Evolutionary conservation across 2,329 filamentous ascomycete genomes (phyloP).

Genomic region (Aspergillus spinulosporus): DNA sequence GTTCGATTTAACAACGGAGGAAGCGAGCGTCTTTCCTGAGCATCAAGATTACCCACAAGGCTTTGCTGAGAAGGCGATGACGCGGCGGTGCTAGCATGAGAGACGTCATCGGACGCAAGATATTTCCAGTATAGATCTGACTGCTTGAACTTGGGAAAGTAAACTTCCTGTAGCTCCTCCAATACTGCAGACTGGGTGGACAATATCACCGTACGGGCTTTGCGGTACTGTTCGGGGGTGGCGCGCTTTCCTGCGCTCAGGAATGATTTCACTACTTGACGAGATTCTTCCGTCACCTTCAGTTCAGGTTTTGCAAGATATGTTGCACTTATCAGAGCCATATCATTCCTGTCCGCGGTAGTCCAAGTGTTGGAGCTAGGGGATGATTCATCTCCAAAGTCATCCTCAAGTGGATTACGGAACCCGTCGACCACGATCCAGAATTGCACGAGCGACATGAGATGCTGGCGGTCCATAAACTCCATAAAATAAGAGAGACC

Average conservation of each 20-base stretch:
- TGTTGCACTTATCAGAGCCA: constrained; percentile 86
- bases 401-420: constrained; percentile 87
- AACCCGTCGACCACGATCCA: constrained; percentile 98
- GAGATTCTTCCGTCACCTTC: constrained; percentile 69
- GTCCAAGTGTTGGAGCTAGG: constrained; percentile 69
- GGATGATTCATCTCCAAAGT: constrained; percentile 69
- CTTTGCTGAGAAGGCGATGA: constrained; percentile 21
- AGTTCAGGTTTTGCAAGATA: constrained; percentile 83
- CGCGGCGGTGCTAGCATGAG: constrained; percentile 25
- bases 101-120: constrained; percentile 76
- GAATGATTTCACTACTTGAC: constrained; percentile 71
- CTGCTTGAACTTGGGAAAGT: constrained; percentile 84
- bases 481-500: constrained; percentile 99
- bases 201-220: constrained; percentile 77
- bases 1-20: constrained; percentile 50
- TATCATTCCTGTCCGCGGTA: constrained; percentile 79
- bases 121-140: constrained; percentile 97
- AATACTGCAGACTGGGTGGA: constrained; percentile 79
- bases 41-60: constrained; percentile 25
- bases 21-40: constrained; percentile 41
- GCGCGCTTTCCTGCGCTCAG: constrained; percentile 74
- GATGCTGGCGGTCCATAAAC: constrained; percentile 91
- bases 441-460: constrained; percentile 92
- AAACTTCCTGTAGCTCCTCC: constrained; percentile 76
- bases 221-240: constrained; percentile 76